These are phyloP conservation scores for Lyophyllum atratum DNA, from an alignment of 768 basidiomycete species.

Conservation along the genomic window DNA sequence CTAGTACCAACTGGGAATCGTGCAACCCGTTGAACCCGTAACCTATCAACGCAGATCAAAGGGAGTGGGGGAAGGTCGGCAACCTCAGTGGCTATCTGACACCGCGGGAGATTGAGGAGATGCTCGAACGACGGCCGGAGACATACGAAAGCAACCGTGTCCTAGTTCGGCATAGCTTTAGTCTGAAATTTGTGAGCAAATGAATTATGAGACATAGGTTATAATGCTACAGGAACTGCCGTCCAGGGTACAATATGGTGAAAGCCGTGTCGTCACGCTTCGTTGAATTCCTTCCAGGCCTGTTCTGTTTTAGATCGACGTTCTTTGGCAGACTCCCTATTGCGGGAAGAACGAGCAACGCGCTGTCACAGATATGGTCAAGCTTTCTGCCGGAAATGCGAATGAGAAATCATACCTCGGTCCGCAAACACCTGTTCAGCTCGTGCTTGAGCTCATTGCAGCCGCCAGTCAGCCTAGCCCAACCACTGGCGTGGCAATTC, in stretches of 20 bases:
- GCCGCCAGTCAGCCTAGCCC: slow-evolving; percentile 66
- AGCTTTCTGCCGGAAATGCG: background rate
- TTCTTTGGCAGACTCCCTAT: slow-evolving; percentile 62
- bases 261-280: slow-evolving; percentile 15
- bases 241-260: background rate
- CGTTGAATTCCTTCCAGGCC: slow-evolving; percentile 63
- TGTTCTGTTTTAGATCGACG: slow-evolving; percentile 57
- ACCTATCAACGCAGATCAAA: background rate
- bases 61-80: background rate
- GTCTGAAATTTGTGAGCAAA: background rate
- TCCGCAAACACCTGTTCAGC: slow-evolving; percentile 68
- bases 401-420: slow-evolving; percentile 54
- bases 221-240: background rate
- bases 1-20: background rate
- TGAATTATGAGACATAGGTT: slow-evolving; percentile 1
- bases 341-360: slow-evolving; percentile 55
- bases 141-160: background rate
- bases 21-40: background rate
- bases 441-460: slow-evolving; percentile 72
- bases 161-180: background rate
- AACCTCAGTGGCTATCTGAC: background rate
- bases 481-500: slow-evolving; percentile 62
- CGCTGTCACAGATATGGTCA: slow-evolving; percentile 40
- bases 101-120: background rate
- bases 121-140: background rate